phyloP scores from a whole-genome alignment of 805 yeast species.

The Lachancea dasiensis region DNA sequence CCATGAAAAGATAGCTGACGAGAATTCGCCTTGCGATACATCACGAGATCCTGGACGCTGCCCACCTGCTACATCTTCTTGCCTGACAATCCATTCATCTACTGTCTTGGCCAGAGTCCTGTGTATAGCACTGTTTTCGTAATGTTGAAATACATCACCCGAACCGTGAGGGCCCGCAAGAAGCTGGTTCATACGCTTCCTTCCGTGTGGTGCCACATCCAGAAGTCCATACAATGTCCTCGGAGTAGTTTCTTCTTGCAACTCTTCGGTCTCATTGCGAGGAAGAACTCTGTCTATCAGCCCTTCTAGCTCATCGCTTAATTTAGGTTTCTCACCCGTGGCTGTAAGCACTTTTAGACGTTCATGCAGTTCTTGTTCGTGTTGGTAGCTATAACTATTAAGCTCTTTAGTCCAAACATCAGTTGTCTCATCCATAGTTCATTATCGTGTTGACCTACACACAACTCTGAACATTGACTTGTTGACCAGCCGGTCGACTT shows the following conservation, averaged over 20 bases:
- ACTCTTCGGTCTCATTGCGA: not conserved
- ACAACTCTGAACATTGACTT: too few relatives aligned
- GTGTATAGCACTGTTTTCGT: slow-evolving; percentile 8
- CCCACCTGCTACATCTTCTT: slow-evolving; percentile 10
- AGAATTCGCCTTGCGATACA: slow-evolving; percentile 17
- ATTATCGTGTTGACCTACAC: too few relatives aligned
- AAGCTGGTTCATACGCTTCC: slow-evolving; percentile 21
- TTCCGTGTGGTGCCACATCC: slow-evolving; percentile 21
- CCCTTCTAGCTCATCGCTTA: not conserved
- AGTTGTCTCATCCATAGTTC: slow-evolving; percentile 7
- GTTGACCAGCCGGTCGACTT: too few relatives aligned
- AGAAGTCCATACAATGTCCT: slow-evolving; percentile 17
- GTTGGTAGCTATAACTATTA: too few relatives aligned
- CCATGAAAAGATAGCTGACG: slow-evolving; percentile 29
- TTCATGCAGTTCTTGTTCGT: too few relatives aligned
- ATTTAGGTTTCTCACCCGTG: not conserved
- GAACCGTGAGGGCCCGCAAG: slow-evolving; percentile 4
- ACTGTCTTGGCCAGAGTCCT: slow-evolving; percentile 11
- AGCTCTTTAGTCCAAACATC: slow-evolving; percentile 1
- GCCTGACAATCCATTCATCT: slow-evolving; percentile 22
- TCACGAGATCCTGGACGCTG: slow-evolving; percentile 7
- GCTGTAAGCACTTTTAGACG: too few relatives aligned
- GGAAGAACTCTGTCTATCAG: slow-evolving; percentile 9
- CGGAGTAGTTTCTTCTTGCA: not conserved
- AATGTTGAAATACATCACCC: slow-evolving; percentile 1